Base-by-base conservation (phyloP, 2,329 filamentous ascomycete species). In the Waltergamsia citrina region DNA sequence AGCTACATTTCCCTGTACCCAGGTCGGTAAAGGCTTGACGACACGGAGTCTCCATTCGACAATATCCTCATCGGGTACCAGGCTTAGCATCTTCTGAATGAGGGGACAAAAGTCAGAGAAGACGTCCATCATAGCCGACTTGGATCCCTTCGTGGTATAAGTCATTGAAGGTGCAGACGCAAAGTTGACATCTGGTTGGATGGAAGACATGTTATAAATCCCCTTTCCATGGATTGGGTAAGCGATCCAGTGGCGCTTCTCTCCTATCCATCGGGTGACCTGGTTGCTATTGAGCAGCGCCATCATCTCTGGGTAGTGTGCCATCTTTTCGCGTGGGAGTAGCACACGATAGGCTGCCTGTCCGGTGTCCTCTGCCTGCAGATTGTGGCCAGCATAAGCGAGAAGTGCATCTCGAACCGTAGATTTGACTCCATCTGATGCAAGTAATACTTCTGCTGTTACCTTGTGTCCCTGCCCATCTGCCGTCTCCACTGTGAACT, bases 321-420 rank as follows among this genome's bases (percentile, higher is more conserved):
- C 57, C 73, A 87, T 82, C 42, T 80, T 65, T 20, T 74, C 67
- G 10, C 82, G 73, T 2, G 69, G 72, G 14, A 88, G 67, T 73
- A 88, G 81, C 55, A 88, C 84, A 10, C 83, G 74, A 60, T 88
- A 88, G 3, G 81, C 81, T 1, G 84, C 83, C 57, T 87, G 80
- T 4, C 80, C 75, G 0, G 82, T 85, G 39, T 85, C 79, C 38
- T 75, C 63, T 11, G 25, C 20, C 9, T 18, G 4, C 12, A 14
- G 7, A 5, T 60, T 54, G 39, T 67, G 60, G 29, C 67, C 63
- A 1, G 74, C 55, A 16, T 62, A 54, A 18, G 60, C 54, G 7
- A 84, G 65, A 54, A 85, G 65, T 24, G 67, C 57, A 7, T 63
- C 57, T 21, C 71, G 63, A 15, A 62, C 59, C 7, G 51, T 41